phyloP scores from a whole-genome alignment of 2,329 filamentous ascomycete species.

The Diaporthe citrichinensis region DNA sequence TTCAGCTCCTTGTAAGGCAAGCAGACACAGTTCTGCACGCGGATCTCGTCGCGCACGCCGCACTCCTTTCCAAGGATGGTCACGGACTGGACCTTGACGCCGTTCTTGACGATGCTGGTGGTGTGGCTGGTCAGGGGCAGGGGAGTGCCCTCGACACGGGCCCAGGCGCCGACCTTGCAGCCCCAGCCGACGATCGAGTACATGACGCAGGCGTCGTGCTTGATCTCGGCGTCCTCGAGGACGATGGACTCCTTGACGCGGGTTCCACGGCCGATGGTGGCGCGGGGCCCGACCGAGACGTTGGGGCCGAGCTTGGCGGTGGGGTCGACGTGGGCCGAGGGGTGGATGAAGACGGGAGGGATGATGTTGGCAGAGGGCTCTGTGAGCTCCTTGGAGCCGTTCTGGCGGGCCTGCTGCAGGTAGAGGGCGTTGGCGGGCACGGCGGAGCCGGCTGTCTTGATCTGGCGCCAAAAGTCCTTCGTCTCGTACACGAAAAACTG shows the following conservation, averaged over 20 bases:
- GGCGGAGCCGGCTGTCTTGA: slow-evolving; percentile 98
- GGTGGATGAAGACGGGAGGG: slow-evolving; percentile 95
- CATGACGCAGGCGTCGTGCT: slow-evolving; percentile 94
- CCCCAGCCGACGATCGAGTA: slow-evolving; percentile 98
- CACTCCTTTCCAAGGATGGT: slow-evolving; percentile 98
- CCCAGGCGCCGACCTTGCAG: slow-evolving; percentile 97
- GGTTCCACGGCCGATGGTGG: slow-evolving; percentile 84
- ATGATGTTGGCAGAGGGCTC: slow-evolving; percentile 89
- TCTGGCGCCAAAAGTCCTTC: slow-evolving; percentile 99
- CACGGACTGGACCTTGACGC: slow-evolving; percentile 98
- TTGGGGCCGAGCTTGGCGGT: slow-evolving; percentile 97
- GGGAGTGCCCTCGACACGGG: slow-evolving; percentile 94
- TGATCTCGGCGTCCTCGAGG: slow-evolving; percentile 94
- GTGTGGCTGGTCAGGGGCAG: slow-evolving; percentile 89
- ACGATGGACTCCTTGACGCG: slow-evolving; percentile 97
- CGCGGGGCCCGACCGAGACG: slow-evolving; percentile 95
- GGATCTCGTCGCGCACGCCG: slow-evolving; percentile 90
- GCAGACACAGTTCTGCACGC: slow-evolving; percentile 98
- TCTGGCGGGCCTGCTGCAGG: slow-evolving; percentile 92
- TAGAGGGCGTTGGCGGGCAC: slow-evolving; percentile 98
- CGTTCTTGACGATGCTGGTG: slow-evolving; percentile 97
- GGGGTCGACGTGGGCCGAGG: slow-evolving; percentile 89
- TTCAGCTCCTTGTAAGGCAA: slow-evolving; percentile 98
- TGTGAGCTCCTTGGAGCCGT: slow-evolving; percentile 84
- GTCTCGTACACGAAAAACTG: slow-evolving; percentile 99